Evolutionary conservation across 495 filamentous ascomycete genomes (phyloP).

Genomic region (Cetradonia linearis): DNA sequence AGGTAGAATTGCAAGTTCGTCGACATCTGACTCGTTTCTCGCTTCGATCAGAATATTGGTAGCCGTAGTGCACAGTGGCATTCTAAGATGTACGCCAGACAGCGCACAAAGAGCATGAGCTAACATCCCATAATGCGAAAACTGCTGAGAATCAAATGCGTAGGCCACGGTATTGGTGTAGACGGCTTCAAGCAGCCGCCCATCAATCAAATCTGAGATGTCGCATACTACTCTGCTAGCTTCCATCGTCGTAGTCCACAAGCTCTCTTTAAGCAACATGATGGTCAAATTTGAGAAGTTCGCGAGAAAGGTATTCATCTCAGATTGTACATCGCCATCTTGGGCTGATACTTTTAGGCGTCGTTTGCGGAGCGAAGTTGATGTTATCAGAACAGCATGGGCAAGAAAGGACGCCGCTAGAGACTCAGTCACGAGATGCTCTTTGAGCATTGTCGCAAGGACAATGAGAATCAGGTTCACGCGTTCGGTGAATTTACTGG

Average conservation of each 20-base stretch:
- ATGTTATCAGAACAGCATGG: slow-evolving; percentile 14
- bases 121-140: not conserved
- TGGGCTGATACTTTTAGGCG: not conserved
- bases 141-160: not conserved
- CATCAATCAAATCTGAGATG: slow-evolving; percentile 55
- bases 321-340: not conserved
- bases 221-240: slow-evolving; percentile 33
- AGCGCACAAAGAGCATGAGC: slow-evolving; percentile 3
- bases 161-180: not conserved
- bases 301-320: slow-evolving; percentile 12
- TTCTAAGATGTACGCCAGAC: slow-evolving; percentile 5
- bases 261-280: slow-evolving; percentile 1
- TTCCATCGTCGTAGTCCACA: slow-evolving; percentile 21
- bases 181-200: slow-evolving; percentile 41
- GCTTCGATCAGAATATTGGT: not conserved
- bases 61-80: not conserved
- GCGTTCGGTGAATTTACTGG: slow-evolving; percentile 9
- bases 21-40: slow-evolving; percentile 18
- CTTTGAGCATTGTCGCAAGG: slow-evolving; percentile 9
- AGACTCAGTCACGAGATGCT: not conserved
- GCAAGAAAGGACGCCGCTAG: slow-evolving; percentile 5
- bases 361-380: slow-evolving; percentile 11
- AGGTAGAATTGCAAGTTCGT: slow-evolving; percentile 39
- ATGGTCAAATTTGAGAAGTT: slow-evolving; percentile 1
- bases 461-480: slow-evolving; percentile 7